Conservation (phyloP, 164 flowering plant genomes). For the Hamamelis virginiana region DNA sequence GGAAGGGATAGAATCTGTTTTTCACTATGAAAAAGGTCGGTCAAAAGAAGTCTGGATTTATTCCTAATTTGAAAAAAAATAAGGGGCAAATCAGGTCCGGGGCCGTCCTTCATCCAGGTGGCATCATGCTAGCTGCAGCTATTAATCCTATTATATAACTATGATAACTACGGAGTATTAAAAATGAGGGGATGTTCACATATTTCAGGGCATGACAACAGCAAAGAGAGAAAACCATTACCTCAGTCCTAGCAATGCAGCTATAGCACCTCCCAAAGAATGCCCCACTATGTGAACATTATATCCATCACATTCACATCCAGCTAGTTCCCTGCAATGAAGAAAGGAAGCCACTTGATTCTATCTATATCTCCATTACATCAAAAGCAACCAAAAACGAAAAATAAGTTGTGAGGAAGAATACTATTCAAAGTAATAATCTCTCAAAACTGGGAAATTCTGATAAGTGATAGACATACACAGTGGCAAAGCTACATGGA, state of each 20-base stretch:
- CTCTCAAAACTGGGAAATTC: background rate
- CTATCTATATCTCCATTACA: slow-evolving; percentile 15
- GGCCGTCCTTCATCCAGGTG: no score
- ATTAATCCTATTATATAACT: no score
- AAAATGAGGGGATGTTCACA: background rate
- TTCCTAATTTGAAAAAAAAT: no score
- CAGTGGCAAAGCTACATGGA: no score
- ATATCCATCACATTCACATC: slow-evolving; percentile 83
- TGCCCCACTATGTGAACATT: slow-evolving; percentile 75
- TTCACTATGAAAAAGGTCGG: no score
- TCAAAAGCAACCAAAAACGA: slow-evolving; percentile 1
- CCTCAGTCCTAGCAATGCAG: slow-evolving; percentile 69
- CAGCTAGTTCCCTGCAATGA: slow-evolving; percentile 72
- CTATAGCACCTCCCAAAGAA: slow-evolving; percentile 87
- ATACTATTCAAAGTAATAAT: background rate
- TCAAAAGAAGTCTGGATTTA: no score
- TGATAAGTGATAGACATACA: no score
- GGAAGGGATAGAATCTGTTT: no score
- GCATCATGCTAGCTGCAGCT: no score
- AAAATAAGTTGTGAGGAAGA: background rate
- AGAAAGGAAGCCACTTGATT: slow-evolving; percentile 59
- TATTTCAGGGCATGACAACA: background rate
- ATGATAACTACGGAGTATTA: no score
- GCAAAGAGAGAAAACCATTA: slow-evolving; percentile 28
- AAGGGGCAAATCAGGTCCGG: no score